phyloP scores from a whole-genome alignment of 2,329 filamentous ascomycete species.

The Septoria linicola region DNA sequence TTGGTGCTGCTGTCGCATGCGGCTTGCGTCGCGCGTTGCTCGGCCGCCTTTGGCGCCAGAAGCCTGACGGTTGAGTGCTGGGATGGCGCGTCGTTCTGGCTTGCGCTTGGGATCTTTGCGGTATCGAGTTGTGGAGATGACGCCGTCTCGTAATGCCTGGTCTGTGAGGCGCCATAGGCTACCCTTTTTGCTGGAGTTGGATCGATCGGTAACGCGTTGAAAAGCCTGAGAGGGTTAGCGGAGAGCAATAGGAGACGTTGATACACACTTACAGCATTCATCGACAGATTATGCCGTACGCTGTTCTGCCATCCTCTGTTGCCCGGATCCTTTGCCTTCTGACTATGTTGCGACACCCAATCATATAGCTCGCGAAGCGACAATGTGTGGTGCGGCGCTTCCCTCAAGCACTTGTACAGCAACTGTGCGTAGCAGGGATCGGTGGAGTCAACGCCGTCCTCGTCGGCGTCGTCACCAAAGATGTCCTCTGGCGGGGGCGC shows the following conservation, averaged over 20 bases:
- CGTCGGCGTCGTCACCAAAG: constrained; percentile 23
- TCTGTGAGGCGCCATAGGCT: constrained; percentile 75
- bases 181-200: constrained; percentile 59
- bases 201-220: constrained; percentile 50
- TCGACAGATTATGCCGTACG: constrained; percentile 91
- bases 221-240: constrained; percentile 49
- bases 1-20: constrained; percentile 26
- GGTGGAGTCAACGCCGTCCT: constrained; percentile 19
- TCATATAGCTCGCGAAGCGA: constrained; percentile 82
- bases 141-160: constrained; percentile 67
- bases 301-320: constrained; percentile 85
- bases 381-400: constrained; percentile 66
- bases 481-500: constrained; percentile 17
- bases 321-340: constrained; percentile 63
- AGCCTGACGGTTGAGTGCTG: constrained; percentile 44
- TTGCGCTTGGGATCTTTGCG: constrained; percentile 50
- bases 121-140: constrained; percentile 76
- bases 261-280: constrained; percentile 77
- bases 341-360: constrained; percentile 82
- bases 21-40: constrained; percentile 39
- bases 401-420: constrained; percentile 73
- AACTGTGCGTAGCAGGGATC: constrained; percentile 67
- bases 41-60: constrained; percentile 49
- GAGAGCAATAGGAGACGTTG: neutral
- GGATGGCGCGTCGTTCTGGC: constrained; percentile 28